Conservation (phyloP, 441 rosid species). For the Populus hybrid region DNA sequence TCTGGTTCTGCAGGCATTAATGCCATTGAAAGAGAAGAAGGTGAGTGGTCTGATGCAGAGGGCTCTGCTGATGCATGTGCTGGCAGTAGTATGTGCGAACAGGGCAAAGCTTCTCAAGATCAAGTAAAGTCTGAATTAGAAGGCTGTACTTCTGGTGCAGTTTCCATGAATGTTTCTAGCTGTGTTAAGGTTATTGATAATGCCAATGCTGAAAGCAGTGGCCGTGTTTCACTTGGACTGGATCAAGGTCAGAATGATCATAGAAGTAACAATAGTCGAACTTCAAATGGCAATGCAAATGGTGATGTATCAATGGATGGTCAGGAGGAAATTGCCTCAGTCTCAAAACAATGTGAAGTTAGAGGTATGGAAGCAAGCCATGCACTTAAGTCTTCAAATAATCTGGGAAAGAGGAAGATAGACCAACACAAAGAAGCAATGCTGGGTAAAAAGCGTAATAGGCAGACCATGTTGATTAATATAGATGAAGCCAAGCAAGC, state of each 20-base stretch:
- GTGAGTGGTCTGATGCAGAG: slow-evolving; percentile 89
- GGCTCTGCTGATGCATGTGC: slow-evolving; percentile 42
- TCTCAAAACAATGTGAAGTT: slow-evolving; percentile 63
- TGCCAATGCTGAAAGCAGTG: slow-evolving; percentile 24
- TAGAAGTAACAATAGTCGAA: slow-evolving; percentile 35
- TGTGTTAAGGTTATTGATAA: slow-evolving; percentile 35
- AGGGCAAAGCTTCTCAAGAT: slow-evolving; percentile 37
- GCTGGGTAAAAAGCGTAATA: slow-evolving; percentile 93
- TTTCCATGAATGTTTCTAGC: slow-evolving; percentile 18
- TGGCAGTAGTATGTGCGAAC: slow-evolving; percentile 30
- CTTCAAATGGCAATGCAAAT: slow-evolving; percentile 45
- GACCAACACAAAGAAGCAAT: slow-evolving; percentile 93
- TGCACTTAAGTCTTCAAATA: slow-evolving; percentile 67
- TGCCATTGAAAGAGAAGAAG: slow-evolving; percentile 86
- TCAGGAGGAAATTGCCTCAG: slow-evolving; percentile 43
- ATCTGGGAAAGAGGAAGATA: slow-evolving; percentile 73
- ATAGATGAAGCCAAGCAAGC: slow-evolving; percentile 95
- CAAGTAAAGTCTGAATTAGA: slow-evolving; percentile 27
- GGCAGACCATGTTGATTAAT: slow-evolving; percentile 89
- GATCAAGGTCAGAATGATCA: slow-evolving; percentile 41
- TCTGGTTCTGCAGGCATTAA: slow-evolving; percentile 34
- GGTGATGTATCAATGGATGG: slow-evolving; percentile 39
- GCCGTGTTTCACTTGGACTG: slow-evolving; percentile 26
- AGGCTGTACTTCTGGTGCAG: slow-evolving; percentile 24
- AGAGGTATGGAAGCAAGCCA: slow-evolving; percentile 82